Base-by-base conservation (phyloP, 139 green algal genomes). In the Asterochloris sp. region DNA sequence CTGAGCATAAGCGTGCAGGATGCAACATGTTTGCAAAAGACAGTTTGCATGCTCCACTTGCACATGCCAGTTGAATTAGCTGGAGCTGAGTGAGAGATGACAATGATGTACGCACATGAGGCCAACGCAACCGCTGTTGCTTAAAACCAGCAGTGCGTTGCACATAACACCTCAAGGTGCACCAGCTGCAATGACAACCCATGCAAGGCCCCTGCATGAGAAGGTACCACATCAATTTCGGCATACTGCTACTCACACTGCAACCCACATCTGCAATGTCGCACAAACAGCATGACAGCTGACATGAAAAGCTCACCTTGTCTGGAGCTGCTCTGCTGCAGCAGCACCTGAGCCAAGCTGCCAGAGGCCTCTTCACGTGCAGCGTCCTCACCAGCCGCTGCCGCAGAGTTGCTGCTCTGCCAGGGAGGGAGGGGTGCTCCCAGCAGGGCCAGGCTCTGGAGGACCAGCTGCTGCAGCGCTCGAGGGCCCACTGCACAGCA, bases 361-460 rank as follows among this genome's bases (percentile, higher is more conserved):
- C 69, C 54, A 29, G 0, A 54, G 14, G 71, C 4, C 0, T 6
- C 62, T 28, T 76, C 54, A 60, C 8, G 24, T 6, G 69, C 23
- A 61, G 29, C 60, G 79, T 9, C 23, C 10, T 66, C 47, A 60
- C 66, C 60, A 12, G 11, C 17, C 19, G 15, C 21, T n/a, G 74
- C 66, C 11, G 47, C 11, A 10, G 86, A 85, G 80, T 87, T 91
- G 69, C 80, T 80, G 81, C 78, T 83, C 74, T 80, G 85, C 47
- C 14, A 47, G 24, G 19, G 12, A 0, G 75, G 80, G 68, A 95
- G 79, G 0, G 89, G 86, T 24, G 86, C 88, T 0, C 92, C 92
- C 76, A 96, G 84, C 77, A 96, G 85, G 27, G 83, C 78, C 68
- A 92, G 73, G 82, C 79, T 83, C 23, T 87, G 89, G 15, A 90